A percentile compares a stretch with the other conserved stretches of the same genome.
Evolutionary conservation across 1,139 yeast species (phyloP).

Genomic region (Taphrina flavorubra): DNA sequence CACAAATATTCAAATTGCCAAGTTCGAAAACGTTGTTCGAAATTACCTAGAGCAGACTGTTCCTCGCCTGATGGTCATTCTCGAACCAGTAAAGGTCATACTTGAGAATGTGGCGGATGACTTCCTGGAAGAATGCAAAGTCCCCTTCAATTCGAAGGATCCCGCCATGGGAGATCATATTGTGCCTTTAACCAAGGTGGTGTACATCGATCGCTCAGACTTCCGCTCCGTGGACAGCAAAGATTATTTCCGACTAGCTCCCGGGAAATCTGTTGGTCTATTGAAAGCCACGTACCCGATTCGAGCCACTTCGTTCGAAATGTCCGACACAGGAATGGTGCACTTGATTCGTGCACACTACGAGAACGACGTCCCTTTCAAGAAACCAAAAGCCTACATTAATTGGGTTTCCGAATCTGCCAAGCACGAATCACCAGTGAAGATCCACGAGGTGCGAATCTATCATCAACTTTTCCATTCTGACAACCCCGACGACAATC

Average conservation of each 20-base stretch:
- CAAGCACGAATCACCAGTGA: slow-evolving; percentile 63
- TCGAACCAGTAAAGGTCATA: slow-evolving; percentile 82
- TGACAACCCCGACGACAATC: slow-evolving; percentile 87
- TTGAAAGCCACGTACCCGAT: slow-evolving; percentile 87
- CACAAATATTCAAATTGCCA: slow-evolving; percentile 83
- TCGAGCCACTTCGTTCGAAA: slow-evolving; percentile 71
- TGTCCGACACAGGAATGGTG: slow-evolving; percentile 66
- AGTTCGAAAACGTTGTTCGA: slow-evolving; percentile 91
- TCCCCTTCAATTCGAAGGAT: slow-evolving; percentile 89
- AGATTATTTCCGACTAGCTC: slow-evolving; percentile 85
- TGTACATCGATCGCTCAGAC: slow-evolving; percentile 87
- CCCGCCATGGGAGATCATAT: slow-evolving; percentile 74
- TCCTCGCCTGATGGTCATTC: slow-evolving; percentile 92
- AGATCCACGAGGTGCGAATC: slow-evolving; percentile 76
- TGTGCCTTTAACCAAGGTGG: slow-evolving; percentile 73
- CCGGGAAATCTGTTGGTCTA: slow-evolving; percentile 86
- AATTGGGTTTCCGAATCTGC: slow-evolving; percentile 80
- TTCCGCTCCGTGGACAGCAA: slow-evolving; percentile 70
- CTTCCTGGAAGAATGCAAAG: slow-evolving; percentile 68
- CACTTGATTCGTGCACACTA: slow-evolving; percentile 78
- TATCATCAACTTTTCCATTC: slow-evolving; percentile 87
- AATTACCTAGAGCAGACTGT: slow-evolving; percentile 85
- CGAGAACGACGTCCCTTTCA: slow-evolving; percentile 64
- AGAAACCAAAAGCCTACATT: slow-evolving; percentile 88
- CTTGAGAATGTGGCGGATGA: slow-evolving; percentile 82